A percentile compares a stretch with the other conserved stretches of the same genome.
Conservation (phyloP, 2,329 filamentous ascomycete genomes). For the Alternaria tenuissima region DNA sequence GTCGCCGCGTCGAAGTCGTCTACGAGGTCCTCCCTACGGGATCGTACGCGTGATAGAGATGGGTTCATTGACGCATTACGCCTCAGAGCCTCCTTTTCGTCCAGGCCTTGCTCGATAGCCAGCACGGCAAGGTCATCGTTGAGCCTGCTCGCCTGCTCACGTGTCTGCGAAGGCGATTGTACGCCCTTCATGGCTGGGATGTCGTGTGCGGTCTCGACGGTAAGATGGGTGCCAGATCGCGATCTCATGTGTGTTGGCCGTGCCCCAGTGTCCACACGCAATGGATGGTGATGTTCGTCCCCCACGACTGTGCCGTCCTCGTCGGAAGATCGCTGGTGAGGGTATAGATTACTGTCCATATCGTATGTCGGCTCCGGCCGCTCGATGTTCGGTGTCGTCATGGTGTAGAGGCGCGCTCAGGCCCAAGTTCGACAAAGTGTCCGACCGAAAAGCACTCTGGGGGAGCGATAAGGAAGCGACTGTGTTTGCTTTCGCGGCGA, state of each 20-base stretch:
- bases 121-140: constrained; percentile 73
- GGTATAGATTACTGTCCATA: constrained; percentile 39
- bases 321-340: constrained; percentile 48
- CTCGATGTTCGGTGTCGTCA: constrained; percentile 48
- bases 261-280: constrained; percentile 23
- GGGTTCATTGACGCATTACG: constrained; percentile 47
- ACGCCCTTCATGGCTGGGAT: constrained; percentile 36
- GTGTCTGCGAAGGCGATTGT: constrained; percentile 63
- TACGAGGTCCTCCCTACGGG: constrained; percentile 63
- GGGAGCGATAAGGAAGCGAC: constrained; percentile 2
- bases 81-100: constrained; percentile 52
- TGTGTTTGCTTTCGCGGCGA: not conserved
- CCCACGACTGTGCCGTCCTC: constrained; percentile 51
- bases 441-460: not conserved
- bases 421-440: not conserved
- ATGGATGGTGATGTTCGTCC: constrained; percentile 40
- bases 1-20: constrained; percentile 74
- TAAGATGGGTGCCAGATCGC: constrained; percentile 55
- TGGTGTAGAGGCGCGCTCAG: constrained; percentile 25
- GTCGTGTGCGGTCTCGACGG: constrained; percentile 57
- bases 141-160: constrained; percentile 68
- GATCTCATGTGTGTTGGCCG: constrained; percentile 23
- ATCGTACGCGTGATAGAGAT: constrained; percentile 62
- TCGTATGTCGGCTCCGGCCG: constrained; percentile 49
- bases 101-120: constrained; percentile 69